These are phyloP conservation scores for Psilocybe sp. DNA, from an alignment of 768 basidiomycete species.

Conservation along the genomic window DNA sequence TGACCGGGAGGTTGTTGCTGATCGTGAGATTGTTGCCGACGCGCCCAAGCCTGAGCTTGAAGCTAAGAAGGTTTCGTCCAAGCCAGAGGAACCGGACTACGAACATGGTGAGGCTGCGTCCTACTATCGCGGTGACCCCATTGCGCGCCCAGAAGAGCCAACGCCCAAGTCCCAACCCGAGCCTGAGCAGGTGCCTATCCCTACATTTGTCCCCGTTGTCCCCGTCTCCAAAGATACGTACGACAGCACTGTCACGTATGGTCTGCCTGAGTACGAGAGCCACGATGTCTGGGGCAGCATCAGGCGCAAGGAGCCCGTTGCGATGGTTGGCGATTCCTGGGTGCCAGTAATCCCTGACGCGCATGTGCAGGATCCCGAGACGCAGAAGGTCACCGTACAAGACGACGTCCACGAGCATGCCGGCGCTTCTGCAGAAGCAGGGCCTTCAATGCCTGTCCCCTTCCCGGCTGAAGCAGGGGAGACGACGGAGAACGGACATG, in stretches of 20 bases:
- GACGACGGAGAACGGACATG: constrained; percentile 1
- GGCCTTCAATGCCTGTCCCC: constrained; percentile 10
- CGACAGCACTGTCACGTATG: constrained; percentile 1
- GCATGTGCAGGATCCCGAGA: constrained; percentile 1
- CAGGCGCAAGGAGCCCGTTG: neutral
- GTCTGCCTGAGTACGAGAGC: constrained; percentile 6
- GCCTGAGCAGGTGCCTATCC: neutral
- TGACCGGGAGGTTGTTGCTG: neutral
- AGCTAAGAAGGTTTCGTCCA: neutral
- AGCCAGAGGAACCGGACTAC: neutral
- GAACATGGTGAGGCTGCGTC: constrained; percentile 9
- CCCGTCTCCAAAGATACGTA: neutral
- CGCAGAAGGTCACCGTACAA: neutral
- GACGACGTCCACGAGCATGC: neutral
- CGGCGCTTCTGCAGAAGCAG: neutral
- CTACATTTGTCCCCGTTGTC: neutral
- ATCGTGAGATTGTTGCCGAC: neutral
- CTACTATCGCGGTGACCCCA: constrained; percentile 7
- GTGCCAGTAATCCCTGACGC: neutral
- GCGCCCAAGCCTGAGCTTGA: neutral
- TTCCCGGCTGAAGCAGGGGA: constrained; percentile 2
- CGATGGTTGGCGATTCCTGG: neutral
- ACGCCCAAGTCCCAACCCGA: neutral
- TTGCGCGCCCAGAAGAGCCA: neutral
- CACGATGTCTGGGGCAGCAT: constrained; percentile 19